Evolutionary conservation across 768 basidiomycete genomes (phyloP), one percentile per base, ranked within the genome.

Genomic region (Suillus paluster): DNA sequence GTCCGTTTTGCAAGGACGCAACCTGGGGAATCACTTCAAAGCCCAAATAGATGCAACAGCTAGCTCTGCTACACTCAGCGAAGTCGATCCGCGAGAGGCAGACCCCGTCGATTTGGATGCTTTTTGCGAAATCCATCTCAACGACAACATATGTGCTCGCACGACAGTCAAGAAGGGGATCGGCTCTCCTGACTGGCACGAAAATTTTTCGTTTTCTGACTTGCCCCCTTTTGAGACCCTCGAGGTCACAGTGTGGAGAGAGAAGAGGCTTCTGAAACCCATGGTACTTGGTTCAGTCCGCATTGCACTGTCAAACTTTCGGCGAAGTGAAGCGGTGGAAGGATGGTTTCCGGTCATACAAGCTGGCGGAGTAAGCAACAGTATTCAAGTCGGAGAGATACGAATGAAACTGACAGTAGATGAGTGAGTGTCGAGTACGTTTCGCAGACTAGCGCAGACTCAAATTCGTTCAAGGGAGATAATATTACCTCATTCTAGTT

Each of bases 271-370:
- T 30, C 71, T 78, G 67, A 90, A 86, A 70, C 83, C 87, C 5
- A 65, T 73, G 5, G 68, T 81, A 21, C 68, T 92, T 42, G 94
- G 94, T 25, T 82, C 79, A 30, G 82, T 88, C 23, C 81, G 80
- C 25, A 85, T 96, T 57, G 78, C 86, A 2, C 79, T 95, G 25
- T 75, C 76, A 10, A 91, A 90, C 68, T 91, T 95, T 68, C 84
- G 88, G 25, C 81, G 93, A 27, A 86, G 88, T 19, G 90, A 93
- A 66, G 72, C 77, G 4, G 81, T 92, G 6, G 93, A 95, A 70
- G 94, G 94, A 15, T 95, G 91, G 91, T 95, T 88, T 73, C 90
- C 92, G 15, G 84, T 94, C 3, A 76, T 90, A 57, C 82, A 84
- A 46, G 70, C 77, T 45, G 84, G 81, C 42, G 74, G 80, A 11